Conservation (phyloP, 805 yeast genomes). For the Teunomyces cretensis region DNA sequence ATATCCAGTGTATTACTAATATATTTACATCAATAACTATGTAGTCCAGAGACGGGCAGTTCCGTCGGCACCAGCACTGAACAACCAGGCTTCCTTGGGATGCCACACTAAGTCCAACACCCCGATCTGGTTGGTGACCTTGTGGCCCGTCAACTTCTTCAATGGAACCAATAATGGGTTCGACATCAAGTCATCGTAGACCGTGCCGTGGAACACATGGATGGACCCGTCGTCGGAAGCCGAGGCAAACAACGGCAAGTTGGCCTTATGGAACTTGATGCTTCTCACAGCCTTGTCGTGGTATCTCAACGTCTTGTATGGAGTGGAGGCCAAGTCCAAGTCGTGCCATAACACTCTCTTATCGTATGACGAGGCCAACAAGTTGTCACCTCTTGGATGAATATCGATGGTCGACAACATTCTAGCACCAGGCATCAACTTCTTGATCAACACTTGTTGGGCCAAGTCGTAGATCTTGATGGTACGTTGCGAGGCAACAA, state of each 20-base stretch:
- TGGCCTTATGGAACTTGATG: conserved; percentile 81
- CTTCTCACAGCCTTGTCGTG: conserved; percentile 93
- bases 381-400: conserved; percentile 95
- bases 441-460: conserved; percentile 79
- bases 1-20: background rate
- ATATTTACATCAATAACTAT: conserved; percentile 14
- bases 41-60: conserved; percentile 97
- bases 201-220: conserved; percentile 95
- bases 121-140: conserved; percentile 75
- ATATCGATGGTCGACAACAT: conserved; percentile 91
- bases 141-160: conserved; percentile 91
- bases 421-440: conserved; percentile 91
- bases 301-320: conserved; percentile 92
- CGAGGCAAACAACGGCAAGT: conserved; percentile 86
- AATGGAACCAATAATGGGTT: conserved; percentile 95
- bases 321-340: conserved; percentile 81
- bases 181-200: conserved; percentile 91
- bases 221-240: conserved; percentile 93
- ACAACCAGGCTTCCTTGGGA: conserved; percentile 97
- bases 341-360: conserved; percentile 98
- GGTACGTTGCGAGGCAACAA: conserved; percentile 92
- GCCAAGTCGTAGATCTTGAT: conserved; percentile 88
- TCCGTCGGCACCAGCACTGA: conserved; percentile 96
- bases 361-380: conserved; percentile 89
- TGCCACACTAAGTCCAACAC: conserved; percentile 91